Base-by-base conservation (phyloP, 352 stramenopile genomes). In the Globisporangium solare region DNA sequence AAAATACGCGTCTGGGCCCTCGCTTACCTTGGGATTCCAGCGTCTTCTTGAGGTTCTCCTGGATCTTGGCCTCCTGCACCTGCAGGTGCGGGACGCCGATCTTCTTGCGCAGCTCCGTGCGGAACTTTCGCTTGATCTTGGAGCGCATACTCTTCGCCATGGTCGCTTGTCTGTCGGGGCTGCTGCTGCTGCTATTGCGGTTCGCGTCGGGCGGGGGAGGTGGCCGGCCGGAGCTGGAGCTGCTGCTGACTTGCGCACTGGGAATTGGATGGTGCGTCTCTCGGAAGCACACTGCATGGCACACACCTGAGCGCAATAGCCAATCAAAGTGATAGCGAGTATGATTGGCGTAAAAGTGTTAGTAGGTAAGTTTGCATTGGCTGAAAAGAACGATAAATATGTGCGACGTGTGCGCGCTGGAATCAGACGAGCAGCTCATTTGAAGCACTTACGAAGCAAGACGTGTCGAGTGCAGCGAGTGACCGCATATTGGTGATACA, bases 121-220 rank as follows among this genome's bases (percentile, higher is more conserved):
- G 84, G 75, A 92, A 94, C 70, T 83, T 86, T 65, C 83, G 82
- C 79, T 94, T 94, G 71, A 94, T 90, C 74, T 94, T 94, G 54
- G 84, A 94, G 63, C 84, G 82, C 68, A 94, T 67, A 77, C 78
- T 88, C 79, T 94, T 94, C 52, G 82, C 84, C 84, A 94, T 94
- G 56, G 63, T 85, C 43, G n/a, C 15, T 20, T 48, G 18, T 15
- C 27, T 35, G 27, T 35, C 6, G 5, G 5, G 58, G 31, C 12
- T 56, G n/a, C 20, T 62, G 32, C 20, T 21, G 17, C 8, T 31
- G 27, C n/a, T 35, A 37, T 12, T 6, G 13, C 37, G 22, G 35
- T 14, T 20, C 11, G 14, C 11, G 45, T 35, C 1, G 10, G 27
- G 10, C 27, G 27, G 27, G 27, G 27, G n/a, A 18, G 37, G 22